A percentile compares a stretch with the other conserved stretches of the same genome.
These are phyloP conservation scores for Mycosphaerelloides madeirae DNA, from an alignment of 2,329 filamentous ascomycete genomes.

Conservation along the genomic window DNA sequence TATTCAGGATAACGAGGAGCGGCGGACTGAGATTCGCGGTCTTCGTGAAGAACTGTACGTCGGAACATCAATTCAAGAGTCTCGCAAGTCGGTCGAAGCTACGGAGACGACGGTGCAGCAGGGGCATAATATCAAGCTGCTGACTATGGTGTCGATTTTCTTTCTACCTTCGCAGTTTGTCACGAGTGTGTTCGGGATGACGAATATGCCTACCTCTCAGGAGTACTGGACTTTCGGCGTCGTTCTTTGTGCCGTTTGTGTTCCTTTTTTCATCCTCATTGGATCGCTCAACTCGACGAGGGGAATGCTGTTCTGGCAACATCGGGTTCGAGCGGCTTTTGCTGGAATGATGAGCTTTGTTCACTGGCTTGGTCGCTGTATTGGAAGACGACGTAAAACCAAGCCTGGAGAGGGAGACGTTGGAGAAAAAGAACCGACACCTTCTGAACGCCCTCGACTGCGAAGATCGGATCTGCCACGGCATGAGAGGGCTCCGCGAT, in stretches of 20 bases:
- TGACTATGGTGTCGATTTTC: conserved; percentile 58
- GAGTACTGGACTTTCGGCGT: conserved; percentile 39
- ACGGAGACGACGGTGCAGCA: conserved; percentile 51
- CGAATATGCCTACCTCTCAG: conserved; percentile 39
- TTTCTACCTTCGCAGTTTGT: conserved; percentile 60
- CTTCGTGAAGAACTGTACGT: conserved; percentile 59
- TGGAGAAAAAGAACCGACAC: neutral
- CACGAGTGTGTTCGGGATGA: conserved; percentile 54
- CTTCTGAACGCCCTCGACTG: neutral
- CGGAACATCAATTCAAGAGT: conserved; percentile 60
- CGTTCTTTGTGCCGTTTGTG: conserved; percentile 39
- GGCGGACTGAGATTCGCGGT: conserved; percentile 54
- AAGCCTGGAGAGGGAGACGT: neutral
- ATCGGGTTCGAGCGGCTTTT: neutral
- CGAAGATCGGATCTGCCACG: neutral
- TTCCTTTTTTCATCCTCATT: conserved; percentile 45
- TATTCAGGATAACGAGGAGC: conserved; percentile 42
- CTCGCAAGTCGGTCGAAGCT: conserved; percentile 55
- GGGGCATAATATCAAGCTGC: conserved; percentile 57
- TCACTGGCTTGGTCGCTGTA: neutral
- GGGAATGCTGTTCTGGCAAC: conserved; percentile 36
- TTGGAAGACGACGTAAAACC: neutral
- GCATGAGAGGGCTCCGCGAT: neutral
- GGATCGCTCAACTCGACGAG: conserved; percentile 41
- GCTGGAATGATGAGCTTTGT: neutral